Conservation (phyloP, 208 protist genomes). For the Entamoeba invadens region DNA sequence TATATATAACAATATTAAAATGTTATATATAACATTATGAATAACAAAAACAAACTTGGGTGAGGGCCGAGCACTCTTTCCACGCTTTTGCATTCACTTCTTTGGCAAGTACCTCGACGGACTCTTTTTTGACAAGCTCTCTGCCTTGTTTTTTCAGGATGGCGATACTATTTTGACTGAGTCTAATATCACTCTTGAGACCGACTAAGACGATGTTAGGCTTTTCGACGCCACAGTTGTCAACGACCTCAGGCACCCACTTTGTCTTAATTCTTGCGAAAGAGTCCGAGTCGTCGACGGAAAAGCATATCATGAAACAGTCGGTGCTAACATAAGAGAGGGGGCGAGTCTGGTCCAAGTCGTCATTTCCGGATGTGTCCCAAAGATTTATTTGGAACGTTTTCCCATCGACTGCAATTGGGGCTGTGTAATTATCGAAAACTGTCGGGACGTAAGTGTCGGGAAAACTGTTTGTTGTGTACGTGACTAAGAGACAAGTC, state of each 20-base stretch:
- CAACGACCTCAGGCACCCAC: background rate
- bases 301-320: slow-evolving; percentile 3
- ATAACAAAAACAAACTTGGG: background rate
- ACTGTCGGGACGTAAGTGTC: slow-evolving; percentile 14
- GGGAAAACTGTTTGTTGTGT: slow-evolving; percentile 18
- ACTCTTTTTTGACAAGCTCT: slow-evolving; percentile 15
- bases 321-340: background rate
- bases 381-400: slow-evolving; percentile 17
- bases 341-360: background rate
- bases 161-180: background rate
- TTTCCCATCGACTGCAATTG: slow-evolving; percentile 14
- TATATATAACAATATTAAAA: no score
- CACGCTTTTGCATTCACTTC: slow-evolving; percentile 57
- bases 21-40: no score
- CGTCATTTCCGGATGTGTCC: slow-evolving; percentile 33
- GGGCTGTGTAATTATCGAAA: slow-evolving; percentile 16
- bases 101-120: slow-evolving; percentile 39
- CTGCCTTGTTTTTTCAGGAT: slow-evolving; percentile 22
- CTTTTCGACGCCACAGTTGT: background rate
- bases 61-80: slow-evolving; percentile 65
- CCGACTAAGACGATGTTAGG: slow-evolving; percentile 45
- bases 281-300: background rate
- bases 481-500: slow-evolving; percentile 18
- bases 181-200: slow-evolving; percentile 46
- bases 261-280: slow-evolving; percentile 4